Conservation (phyloP, 768 basidiomycete species). For the Ramaria rubella region DNA sequence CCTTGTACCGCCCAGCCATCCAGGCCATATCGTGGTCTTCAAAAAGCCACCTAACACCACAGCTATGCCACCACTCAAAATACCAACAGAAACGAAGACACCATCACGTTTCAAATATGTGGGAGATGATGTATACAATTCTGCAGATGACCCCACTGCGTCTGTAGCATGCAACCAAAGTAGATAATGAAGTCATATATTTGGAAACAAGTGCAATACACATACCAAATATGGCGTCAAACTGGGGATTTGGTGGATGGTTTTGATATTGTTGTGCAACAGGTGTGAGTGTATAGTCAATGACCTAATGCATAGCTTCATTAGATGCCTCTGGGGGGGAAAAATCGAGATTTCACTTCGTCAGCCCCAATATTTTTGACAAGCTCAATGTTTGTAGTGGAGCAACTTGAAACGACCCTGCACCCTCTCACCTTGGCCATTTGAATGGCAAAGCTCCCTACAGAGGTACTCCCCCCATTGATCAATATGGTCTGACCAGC, state of each 20-base stretch:
- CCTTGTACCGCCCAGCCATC: conserved; percentile 47
- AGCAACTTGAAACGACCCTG: conserved; percentile 52
- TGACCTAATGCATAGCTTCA: conserved; percentile 31
- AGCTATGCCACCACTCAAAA: conserved; percentile 28
- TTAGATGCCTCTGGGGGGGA: neutral
- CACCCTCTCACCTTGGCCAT: conserved; percentile 61
- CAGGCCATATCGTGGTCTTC: conserved; percentile 35
- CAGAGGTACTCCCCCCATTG: conserved; percentile 63
- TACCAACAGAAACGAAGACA: conserved; percentile 45
- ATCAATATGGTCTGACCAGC: conserved; percentile 55
- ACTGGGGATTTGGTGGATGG: conserved; percentile 44
- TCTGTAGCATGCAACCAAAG: neutral
- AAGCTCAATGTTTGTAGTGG: conserved; percentile 50
- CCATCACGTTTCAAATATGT: conserved; percentile 51
- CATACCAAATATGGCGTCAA: conserved; percentile 55
- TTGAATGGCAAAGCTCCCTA: conserved; percentile 68
- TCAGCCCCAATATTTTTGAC: conserved; percentile 60
- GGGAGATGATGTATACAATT: conserved; percentile 43
- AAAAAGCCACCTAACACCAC: conserved; percentile 25
- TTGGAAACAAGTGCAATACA: conserved; percentile 14
- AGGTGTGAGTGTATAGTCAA: conserved; percentile 54
- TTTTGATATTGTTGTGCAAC: conserved; percentile 40
- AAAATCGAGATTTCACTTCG: conserved; percentile 35
- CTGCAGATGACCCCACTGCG: neutral
- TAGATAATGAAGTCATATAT: neutral